These are phyloP conservation scores for Anisodus acutangulus DNA, from an alignment of 257 asterid genomes.

Conservation along the genomic window DNA sequence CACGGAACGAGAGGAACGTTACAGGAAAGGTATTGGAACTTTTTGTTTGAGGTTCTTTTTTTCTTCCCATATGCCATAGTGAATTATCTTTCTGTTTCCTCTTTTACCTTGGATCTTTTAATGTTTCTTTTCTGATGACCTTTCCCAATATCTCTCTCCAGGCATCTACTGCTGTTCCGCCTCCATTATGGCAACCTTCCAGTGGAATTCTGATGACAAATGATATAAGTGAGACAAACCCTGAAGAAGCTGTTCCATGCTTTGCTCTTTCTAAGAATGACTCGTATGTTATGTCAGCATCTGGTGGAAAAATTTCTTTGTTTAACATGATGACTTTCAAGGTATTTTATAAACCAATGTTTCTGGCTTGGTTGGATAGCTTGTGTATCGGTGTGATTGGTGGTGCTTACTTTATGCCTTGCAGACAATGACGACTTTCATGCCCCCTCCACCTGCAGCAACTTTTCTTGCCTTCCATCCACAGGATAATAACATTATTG, in stretches of 20 bases:
- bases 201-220: constrained; percentile 70
- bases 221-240: constrained; percentile 59
- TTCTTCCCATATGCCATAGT: neutral
- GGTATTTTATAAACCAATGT: constrained; percentile 44
- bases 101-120: neutral
- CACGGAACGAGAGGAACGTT: constrained; percentile 46
- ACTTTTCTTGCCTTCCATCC: constrained; percentile 71
- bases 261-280: constrained; percentile 72
- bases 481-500: constrained; percentile 66
- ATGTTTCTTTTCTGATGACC: constrained; percentile 1
- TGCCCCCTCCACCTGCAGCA: constrained; percentile 77
- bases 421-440: constrained; percentile 70
- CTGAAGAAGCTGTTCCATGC: constrained; percentile 72
- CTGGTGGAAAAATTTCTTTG: constrained; percentile 73
- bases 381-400: constrained; percentile 10
- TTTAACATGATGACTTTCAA: constrained; percentile 66
- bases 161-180: constrained; percentile 60
- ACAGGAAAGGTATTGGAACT: constrained; percentile 55
- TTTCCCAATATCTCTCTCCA: constrained; percentile 27
- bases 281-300: constrained; percentile 68
- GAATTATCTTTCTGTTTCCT: neutral
- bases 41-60: constrained; percentile 18
- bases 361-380: neutral
- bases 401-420: constrained; percentile 20
- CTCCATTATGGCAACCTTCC: constrained; percentile 73